These are phyloP conservation scores for Bipolaris sorokiniana DNA, from an alignment of 2,329 filamentous ascomycete genomes.

Conservation along the genomic window DNA sequence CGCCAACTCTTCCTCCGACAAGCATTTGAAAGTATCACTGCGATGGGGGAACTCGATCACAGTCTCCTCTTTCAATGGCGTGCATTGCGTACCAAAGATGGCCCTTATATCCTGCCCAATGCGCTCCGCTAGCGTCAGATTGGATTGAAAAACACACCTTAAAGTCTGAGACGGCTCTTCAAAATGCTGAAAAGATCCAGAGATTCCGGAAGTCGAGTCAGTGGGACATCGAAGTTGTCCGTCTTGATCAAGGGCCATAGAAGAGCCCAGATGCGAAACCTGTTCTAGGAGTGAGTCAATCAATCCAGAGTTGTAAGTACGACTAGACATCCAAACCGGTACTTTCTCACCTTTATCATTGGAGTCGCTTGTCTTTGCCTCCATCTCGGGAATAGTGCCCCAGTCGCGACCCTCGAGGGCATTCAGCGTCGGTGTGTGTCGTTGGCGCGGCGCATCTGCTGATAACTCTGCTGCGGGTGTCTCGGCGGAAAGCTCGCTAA, in stretches of 20 bases:
- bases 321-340: neutral
- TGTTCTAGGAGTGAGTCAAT: constrained; percentile 15
- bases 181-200: too few relatives aligned
- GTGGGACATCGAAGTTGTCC: constrained; percentile 8
- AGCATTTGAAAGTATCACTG: neutral
- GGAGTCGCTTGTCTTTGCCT: neutral
- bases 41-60: constrained; percentile 14
- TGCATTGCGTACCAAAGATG: constrained; percentile 17
- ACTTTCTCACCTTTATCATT: neutral
- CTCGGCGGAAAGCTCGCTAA: neutral
- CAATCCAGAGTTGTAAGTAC: neutral
- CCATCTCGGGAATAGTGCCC: neutral
- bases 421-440: constrained; percentile 5
- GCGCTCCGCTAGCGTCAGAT: constrained; percentile 16
- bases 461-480: neutral
- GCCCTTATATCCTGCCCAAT: constrained; percentile 16
- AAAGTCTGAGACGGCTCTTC: neutral
- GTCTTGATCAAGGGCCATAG: constrained; percentile 1
- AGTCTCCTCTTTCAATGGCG: neutral
- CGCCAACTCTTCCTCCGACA: constrained; percentile 19
- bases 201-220: neutral
- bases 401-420: constrained; percentile 8
- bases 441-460: neutral
- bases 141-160: neutral
- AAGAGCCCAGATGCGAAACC: neutral